Conservation (phyloP, 495 filamentous ascomycete genomes). For the Hypoxylon lenormandii region DNA sequence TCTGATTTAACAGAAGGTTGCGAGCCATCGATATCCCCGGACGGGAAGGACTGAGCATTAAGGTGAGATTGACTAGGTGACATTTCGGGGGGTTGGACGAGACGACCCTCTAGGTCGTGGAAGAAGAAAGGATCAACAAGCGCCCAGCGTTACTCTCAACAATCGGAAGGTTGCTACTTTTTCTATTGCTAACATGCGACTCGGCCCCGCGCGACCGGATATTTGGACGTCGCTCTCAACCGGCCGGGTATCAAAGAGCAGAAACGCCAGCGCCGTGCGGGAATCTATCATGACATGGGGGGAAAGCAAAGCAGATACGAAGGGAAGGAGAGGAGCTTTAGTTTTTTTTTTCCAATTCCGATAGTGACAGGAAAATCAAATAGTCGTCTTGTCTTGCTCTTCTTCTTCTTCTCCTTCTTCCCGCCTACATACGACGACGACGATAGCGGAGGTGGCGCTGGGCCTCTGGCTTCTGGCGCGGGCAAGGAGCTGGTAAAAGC, state of each 20-base stretch:
- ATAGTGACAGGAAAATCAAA: slow-evolving; percentile 2
- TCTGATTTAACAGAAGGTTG: slow-evolving; percentile 46
- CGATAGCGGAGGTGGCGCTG: slow-evolving; percentile 5
- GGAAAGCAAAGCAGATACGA: slow-evolving; percentile 17
- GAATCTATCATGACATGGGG: slow-evolving; percentile 48
- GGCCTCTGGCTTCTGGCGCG: neutral
- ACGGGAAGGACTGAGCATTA: slow-evolving; percentile 47
- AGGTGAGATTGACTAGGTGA: slow-evolving; percentile 50
- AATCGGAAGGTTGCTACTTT: slow-evolving; percentile 8
- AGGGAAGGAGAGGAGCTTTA: slow-evolving; percentile 10
- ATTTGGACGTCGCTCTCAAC: slow-evolving; percentile 45
- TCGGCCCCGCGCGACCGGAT: slow-evolving; percentile 47
- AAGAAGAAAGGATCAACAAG: slow-evolving; percentile 46
- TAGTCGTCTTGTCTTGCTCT: neutral
- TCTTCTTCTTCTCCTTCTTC: too few relatives aligned
- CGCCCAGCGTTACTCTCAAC: slow-evolving; percentile 37
- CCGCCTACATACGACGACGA: slow-evolving; percentile 34
- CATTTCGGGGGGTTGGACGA: slow-evolving; percentile 44
- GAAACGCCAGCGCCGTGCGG: slow-evolving; percentile 35
- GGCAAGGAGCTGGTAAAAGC: neutral
- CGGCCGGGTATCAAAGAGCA: slow-evolving; percentile 47
- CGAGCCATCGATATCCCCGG: slow-evolving; percentile 47
- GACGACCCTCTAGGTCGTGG: slow-evolving; percentile 20
- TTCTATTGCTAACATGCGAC: slow-evolving; percentile 21
- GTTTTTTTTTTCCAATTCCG: neutral